Evolutionary conservation across 2,329 filamentous ascomycete species (phyloP).

Genomic region (Coniochaeta hoffmannii): DNA sequence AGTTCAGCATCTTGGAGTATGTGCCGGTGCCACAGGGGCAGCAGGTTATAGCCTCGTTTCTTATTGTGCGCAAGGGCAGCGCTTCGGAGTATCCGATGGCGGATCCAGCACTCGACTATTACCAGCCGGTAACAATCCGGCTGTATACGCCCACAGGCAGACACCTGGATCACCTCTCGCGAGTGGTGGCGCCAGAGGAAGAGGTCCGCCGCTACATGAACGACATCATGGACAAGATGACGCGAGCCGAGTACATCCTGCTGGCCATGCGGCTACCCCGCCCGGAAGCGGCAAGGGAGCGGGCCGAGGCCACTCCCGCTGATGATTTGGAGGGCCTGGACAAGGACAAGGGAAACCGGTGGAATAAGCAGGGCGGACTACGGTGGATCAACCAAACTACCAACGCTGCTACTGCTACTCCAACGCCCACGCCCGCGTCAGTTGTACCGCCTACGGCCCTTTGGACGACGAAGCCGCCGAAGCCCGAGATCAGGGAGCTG

Average conservation of each 20-base stretch:
- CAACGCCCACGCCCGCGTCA: constrained; percentile 15
- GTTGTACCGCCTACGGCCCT: constrained; percentile 14
- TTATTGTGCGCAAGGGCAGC: constrained; percentile 67
- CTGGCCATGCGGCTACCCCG: constrained; percentile 59
- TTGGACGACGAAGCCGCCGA: constrained; percentile 22
- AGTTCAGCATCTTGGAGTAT: constrained; percentile 68
- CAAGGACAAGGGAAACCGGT: constrained; percentile 8
- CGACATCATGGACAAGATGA: constrained; percentile 62
- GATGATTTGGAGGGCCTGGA: constrained; percentile 2
- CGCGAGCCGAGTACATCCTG: constrained; percentile 58
- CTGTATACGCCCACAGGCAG: constrained; percentile 46
- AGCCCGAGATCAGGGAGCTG: constrained; percentile 14
- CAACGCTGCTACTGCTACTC: not conserved
- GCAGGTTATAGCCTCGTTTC: constrained; percentile 65
- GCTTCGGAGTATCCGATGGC: constrained; percentile 52
- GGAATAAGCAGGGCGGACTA: constrained; percentile 8
- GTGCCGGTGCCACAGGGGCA: constrained; percentile 42
- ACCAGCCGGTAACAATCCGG: constrained; percentile 64
- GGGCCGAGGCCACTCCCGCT: constrained; percentile 22
- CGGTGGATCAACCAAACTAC: constrained; percentile 2
- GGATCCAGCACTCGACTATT: constrained; percentile 62
- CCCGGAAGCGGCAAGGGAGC: constrained; percentile 16
- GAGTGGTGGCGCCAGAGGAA: constrained; percentile 55
- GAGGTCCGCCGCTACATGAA: constrained; percentile 63
- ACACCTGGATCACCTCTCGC: constrained; percentile 52